phyloP scores from a whole-genome alignment of 2,329 filamentous ascomycete species.

The Neoarthrinium moseri region DNA sequence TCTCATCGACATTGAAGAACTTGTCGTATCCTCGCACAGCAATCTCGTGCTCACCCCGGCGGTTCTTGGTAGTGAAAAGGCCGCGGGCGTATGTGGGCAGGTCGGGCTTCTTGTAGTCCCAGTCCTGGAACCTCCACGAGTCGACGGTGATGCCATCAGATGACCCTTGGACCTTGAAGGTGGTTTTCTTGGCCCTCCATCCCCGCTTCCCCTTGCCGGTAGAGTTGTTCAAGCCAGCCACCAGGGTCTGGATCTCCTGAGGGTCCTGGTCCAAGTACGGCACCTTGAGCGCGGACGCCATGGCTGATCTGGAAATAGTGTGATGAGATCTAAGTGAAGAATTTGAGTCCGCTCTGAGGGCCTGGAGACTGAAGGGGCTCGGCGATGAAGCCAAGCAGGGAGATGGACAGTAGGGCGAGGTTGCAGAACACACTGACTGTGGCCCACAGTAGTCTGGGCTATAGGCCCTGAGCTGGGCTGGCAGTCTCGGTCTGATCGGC shows the following conservation, averaged over 20 bases:
- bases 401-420: too few species aligned
- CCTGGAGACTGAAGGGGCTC: too few species aligned
- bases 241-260: constrained; percentile 63
- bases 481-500: too few species aligned
- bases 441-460: too few species aligned
- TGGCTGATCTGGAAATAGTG: too few species aligned
- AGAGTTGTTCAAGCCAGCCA: constrained; percentile 60
- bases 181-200: constrained; percentile 78
- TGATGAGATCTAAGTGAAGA: too few species aligned
- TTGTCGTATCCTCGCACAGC: constrained; percentile 93
- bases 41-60: constrained; percentile 70
- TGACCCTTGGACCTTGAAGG: constrained; percentile 65
- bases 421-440: too few species aligned
- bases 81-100: constrained; percentile 92
- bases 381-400: too few species aligned
- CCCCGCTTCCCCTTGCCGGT: constrained; percentile 54
- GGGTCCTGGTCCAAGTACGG: constrained; percentile 71
- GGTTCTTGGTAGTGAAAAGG: constrained; percentile 79
- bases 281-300: constrained; percentile 32
- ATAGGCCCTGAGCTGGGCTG: too few species aligned
- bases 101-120: constrained; percentile 87
- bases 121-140: constrained; percentile 92
- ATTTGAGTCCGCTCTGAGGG: too few species aligned
- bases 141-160: constrained; percentile 68
- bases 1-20: constrained; percentile 93